Base-by-base conservation (phyloP, 805 yeast genomes). In the Metschnikowia aberdeeniae region DNA sequence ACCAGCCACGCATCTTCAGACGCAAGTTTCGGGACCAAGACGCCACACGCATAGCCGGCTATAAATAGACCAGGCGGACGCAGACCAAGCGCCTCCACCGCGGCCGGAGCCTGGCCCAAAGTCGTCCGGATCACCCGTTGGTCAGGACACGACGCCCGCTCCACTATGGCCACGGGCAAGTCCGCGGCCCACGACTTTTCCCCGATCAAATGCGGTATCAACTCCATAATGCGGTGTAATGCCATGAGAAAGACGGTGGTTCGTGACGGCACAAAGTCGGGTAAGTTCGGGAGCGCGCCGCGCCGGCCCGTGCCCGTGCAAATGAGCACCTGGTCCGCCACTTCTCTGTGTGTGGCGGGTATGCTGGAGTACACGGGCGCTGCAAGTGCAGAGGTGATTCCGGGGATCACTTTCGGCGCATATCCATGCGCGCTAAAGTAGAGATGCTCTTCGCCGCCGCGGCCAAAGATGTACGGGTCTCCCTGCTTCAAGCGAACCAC, bases 401-500 rank as follows among this genome's bases (percentile, higher is more conserved):
- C 98, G 0, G 97, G 92, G 9, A 92, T 59, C 1, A 92, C 96
- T 5, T 62, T 55, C 12, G 96, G 95, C 14, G 62, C 71, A 55
- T 58, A 88, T 0, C 96, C 96, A 55, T 84, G 77, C 19, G 71
- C 56, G 26, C 73, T 58, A 64, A 92, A 92, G 60, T 72, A 90
- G 8, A 78, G 56, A 61, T 64, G 87, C 59, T 92, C 98, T 66
- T 92, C 98, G 34, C 96, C 97, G 36, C 98, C 98, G 51, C 98
- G 80, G 3, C 98, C 98, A 62, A 88, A 92, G 28, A 92, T 86
- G 63, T 89, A 92, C 8, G 98, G 98, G 62, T 92, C 98, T 29
- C 98, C 98, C 66, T 92, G 98, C 63, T 92, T 92, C 54, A 92
- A 75, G 47, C 98, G 73, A 3, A 92, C 95, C 1, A 92, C 96